Conservation (phyloP, 176 grass and related monocot species). For the Paspalum vaginatum region DNA sequence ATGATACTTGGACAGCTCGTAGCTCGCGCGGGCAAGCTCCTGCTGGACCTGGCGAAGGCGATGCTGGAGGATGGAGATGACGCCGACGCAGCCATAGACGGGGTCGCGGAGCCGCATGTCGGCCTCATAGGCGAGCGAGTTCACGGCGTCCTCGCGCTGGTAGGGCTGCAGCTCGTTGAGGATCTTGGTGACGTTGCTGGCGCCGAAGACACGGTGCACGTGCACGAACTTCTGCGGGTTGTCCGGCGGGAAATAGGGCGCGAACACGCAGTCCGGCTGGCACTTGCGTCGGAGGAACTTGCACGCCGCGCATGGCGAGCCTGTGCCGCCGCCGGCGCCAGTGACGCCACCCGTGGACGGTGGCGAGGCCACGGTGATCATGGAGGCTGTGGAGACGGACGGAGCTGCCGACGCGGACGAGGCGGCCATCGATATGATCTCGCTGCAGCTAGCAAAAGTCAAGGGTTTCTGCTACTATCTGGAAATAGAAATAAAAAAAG, state of each 20-base stretch:
- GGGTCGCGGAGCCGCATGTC: conserved; percentile 98
- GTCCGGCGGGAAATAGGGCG: conserved; percentile 99
- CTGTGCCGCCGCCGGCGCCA: conserved; percentile 55
- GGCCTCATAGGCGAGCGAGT: conserved; percentile 97
- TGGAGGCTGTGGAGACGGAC: conserved; percentile 45
- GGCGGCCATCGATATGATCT: conserved; percentile 40
- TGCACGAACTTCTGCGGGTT: conserved; percentile 98
- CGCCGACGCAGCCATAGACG: conserved; percentile 94
- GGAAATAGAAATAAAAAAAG: no score
- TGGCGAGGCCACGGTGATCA: conserved; percentile 40
- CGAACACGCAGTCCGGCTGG: conserved; percentile 98
- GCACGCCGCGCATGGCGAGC: conserved; percentile 94
- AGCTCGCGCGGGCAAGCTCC: conserved; percentile 70
- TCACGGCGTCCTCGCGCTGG: conserved; percentile 95
- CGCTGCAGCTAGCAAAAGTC: no score
- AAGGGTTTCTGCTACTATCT: no score
- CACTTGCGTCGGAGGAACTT: conserved; percentile 99
- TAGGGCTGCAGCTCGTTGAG: conserved; percentile 91
- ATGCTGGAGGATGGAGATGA: conserved; percentile 97
- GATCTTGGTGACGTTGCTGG: conserved; percentile 99
- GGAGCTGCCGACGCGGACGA: conserved; percentile 60
- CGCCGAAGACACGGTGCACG: conserved; percentile 97
- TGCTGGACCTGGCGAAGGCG: conserved; percentile 88
- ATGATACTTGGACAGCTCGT: conserved; percentile 75
- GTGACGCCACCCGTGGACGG: conserved; percentile 10